phyloP scores from a whole-genome alignment of 2,329 filamentous ascomycete species.

The Fusarium fujikuroi region DNA sequence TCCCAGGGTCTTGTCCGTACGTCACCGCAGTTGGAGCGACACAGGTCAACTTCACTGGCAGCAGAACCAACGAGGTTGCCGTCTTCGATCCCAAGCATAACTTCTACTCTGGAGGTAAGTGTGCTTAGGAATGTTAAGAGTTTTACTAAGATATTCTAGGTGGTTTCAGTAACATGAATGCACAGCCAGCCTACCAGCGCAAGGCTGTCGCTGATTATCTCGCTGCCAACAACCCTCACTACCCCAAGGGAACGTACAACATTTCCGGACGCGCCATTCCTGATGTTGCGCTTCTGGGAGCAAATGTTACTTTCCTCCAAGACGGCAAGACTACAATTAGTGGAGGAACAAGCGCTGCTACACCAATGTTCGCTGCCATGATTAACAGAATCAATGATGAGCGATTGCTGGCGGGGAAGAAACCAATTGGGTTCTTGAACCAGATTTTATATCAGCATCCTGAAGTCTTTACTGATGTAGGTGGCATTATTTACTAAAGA shows the following conservation, averaged over 20 bases:
- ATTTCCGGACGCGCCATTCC: neutral
- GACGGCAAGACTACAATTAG: neutral
- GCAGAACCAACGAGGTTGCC: neutral
- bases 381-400: slow-evolving; percentile 3
- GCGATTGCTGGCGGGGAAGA: neutral
- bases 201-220: neutral
- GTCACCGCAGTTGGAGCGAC: slow-evolving; percentile 1
- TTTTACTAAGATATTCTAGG: neutral
- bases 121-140: rapidly evolving
- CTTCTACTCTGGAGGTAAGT: slow-evolving; percentile 6
- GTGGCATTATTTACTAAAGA: rapidly evolving
- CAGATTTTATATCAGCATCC: slow-evolving; percentile 1
- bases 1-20: neutral
- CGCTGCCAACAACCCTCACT: neutral
- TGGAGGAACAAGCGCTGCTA: neutral
- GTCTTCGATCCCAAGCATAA: slow-evolving; percentile 5
- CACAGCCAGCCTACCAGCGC: neutral
- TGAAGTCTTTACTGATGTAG: neutral
- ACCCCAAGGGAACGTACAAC: slow-evolving; percentile 9
- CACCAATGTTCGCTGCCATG: neutral
- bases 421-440: neutral
- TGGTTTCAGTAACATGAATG: neutral
- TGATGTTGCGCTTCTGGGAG: neutral
- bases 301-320: neutral
- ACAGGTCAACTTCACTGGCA: neutral